Percentiles rank a stretch among this genome's conserved stretches.
Conservation (phyloP, 441 rosid species). For the Euphorbia schlechtendalii region DNA sequence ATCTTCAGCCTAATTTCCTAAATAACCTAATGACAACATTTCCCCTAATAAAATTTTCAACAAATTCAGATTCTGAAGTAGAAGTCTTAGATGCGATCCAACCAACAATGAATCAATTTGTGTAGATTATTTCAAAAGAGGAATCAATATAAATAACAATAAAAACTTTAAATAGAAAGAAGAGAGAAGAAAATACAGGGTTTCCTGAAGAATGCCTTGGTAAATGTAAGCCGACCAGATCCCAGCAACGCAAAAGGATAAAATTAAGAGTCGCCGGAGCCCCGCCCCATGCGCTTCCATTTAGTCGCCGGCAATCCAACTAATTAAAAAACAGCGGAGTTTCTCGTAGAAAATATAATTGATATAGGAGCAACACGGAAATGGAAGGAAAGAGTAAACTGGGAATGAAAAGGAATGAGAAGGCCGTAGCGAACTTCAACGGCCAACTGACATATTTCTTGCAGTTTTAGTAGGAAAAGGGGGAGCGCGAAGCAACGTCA, state of each 20-base stretch:
- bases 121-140: background rate
- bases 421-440: slow-evolving; percentile 3
- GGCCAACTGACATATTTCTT: background rate
- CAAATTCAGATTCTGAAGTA: background rate
- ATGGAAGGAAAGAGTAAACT: background rate
- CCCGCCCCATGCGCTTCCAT: slow-evolving; percentile 70
- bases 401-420: background rate
- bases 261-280: slow-evolving; percentile 52
- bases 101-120: background rate
- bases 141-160: background rate
- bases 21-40: background rate
- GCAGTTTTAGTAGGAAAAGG: slow-evolving; percentile 3
- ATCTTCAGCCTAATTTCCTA: background rate
- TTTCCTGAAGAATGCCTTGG: slow-evolving; percentile 94
- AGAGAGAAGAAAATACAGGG: slow-evolving; percentile 48
- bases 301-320: slow-evolving; percentile 22
- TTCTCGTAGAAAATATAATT: background rate
- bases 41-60: background rate
- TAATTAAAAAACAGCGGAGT: background rate
- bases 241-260: slow-evolving; percentile 87
- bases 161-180: background rate
- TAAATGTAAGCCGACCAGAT: slow-evolving; percentile 96
- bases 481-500: slow-evolving; percentile 45
- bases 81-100: background rate
- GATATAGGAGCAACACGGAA: background rate